Conservation (phyloP, 345 rosid species). For the Tarenaya hassleriana region DNA sequence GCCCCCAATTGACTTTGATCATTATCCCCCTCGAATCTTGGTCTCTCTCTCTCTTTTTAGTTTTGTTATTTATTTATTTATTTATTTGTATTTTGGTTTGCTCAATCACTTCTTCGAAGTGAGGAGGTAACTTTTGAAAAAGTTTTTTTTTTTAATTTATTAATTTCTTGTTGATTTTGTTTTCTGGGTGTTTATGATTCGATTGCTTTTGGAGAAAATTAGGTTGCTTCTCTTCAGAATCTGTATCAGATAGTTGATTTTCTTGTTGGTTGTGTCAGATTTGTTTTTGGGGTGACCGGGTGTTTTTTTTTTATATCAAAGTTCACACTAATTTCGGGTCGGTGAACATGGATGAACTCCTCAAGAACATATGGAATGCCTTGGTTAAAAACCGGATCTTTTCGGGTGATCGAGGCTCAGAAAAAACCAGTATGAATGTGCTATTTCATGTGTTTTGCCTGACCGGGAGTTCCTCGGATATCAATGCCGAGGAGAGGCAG, state of each 20-base stretch:
- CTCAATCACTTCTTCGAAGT: no score
- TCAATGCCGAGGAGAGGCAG: constrained; percentile 87
- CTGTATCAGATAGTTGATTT: constrained; percentile 15
- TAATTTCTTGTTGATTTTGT: constrained; percentile 14
- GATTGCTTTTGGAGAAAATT: constrained; percentile 1
- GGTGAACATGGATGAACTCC: constrained; percentile 94
- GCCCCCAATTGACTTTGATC: no score
- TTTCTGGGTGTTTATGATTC: constrained; percentile 3
- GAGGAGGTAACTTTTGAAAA: constrained; percentile 15
- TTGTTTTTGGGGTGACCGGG: neutral
- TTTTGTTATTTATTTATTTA: no score
- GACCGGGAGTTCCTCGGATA: constrained; percentile 98
- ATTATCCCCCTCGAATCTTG: no score
- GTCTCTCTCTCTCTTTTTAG: no score
- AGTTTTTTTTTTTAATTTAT: neutral
- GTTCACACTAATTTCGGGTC: constrained; percentile 61
- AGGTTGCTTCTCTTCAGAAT: constrained; percentile 12
- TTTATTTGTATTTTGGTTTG: no score
- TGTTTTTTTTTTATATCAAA: neutral
- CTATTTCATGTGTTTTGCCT: constrained; percentile 13
- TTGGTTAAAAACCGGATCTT: no score
- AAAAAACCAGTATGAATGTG: neutral
- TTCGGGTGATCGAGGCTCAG: neutral
- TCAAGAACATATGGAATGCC: constrained; percentile 86
- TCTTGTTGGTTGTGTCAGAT: constrained; percentile 12